phyloP scores from a whole-genome alignment of 1,284 basidiomycete genomes.

The Trichosporon ovoides region DNA sequence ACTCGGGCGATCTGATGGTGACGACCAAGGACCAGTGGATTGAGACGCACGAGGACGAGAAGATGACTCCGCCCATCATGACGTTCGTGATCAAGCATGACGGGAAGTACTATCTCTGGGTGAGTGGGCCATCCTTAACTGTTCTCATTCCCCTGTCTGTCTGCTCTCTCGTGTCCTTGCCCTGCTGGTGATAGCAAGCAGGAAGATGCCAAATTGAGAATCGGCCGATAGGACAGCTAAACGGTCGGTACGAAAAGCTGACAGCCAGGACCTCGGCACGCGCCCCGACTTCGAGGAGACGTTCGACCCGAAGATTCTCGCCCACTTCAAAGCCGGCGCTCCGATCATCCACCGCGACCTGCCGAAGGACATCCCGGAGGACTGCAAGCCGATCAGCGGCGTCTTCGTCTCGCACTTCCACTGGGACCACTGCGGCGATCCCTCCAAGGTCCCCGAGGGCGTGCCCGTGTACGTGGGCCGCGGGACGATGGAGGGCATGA shows the following conservation, averaged over 20 bases:
- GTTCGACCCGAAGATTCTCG: not conserved
- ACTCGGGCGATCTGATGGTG: constrained; percentile 4
- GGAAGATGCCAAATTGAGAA: too few relatives aligned
- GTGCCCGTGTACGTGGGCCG: constrained; percentile 6
- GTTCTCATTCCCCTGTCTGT: too few relatives aligned
- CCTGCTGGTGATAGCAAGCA: too few relatives aligned
- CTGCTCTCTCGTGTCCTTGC: too few relatives aligned
- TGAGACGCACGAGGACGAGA: not conserved
- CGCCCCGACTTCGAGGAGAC: not conserved
- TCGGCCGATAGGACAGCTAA: too few relatives aligned
- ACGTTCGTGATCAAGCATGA: constrained; percentile 10
- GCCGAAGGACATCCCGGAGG: not conserved
- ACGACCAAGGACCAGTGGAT: constrained; percentile 6
- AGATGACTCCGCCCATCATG: constrained; percentile 4
- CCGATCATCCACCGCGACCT: not conserved
- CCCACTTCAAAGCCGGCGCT: not conserved
- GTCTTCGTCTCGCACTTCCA: constrained; percentile 13
- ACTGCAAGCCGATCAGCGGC: not conserved
- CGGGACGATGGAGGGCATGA: not conserved
- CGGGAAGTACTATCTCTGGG: constrained; percentile 12
- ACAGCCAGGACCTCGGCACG: constrained; percentile 10
- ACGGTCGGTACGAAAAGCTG: too few relatives aligned
- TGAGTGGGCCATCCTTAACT: not conserved
- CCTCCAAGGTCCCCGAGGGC: not conserved
- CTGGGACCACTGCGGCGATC: constrained; percentile 12